Conservation (phyloP, 2,329 filamentous ascomycete species). For the Amesomyces nigricolor region DNA sequence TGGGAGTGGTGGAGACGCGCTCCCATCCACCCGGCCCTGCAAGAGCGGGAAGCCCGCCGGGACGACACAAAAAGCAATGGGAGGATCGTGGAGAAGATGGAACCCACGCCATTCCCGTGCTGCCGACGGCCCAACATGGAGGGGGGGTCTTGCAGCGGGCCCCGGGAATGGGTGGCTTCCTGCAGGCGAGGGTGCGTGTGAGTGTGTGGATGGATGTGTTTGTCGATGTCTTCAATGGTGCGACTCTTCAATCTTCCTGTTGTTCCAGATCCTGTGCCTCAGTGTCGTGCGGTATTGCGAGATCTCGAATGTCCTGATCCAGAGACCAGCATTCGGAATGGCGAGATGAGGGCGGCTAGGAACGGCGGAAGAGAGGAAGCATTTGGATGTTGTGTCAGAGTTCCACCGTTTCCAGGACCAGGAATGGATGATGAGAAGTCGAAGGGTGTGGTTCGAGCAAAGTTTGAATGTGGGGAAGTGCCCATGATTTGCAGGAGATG, state of each 20-base stretch:
- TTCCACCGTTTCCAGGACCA: not conserved
- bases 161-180: slow-evolving; percentile 2
- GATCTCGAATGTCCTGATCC: not conserved
- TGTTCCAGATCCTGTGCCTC: not conserved
- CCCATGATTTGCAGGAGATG: slow-evolving; percentile 34
- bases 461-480: not conserved
- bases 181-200: not conserved
- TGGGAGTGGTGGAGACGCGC: slow-evolving; percentile 6
- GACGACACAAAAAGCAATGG: slow-evolving; percentile 20
- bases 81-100: slow-evolving; percentile 21
- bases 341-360: not conserved
- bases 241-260: not conserved
- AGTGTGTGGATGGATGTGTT: not conserved
- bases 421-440: not conserved
- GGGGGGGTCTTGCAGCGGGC: slow-evolving; percentile 10
- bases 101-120: slow-evolving; percentile 3
- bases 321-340: too few relatives aligned
- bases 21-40: slow-evolving; percentile 28
- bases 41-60: slow-evolving; percentile 36
- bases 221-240: not conserved
- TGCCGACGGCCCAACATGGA: slow-evolving; percentile 6
- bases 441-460: slow-evolving; percentile 1
- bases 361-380: not conserved
- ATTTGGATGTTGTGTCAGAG: not conserved
- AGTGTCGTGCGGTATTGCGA: not conserved